Evolutionary conservation across 352 stramenopile species (phyloP), one percentile per base, ranked within the genome.

Genomic region (Ochromonadaceae sp.): DNA sequence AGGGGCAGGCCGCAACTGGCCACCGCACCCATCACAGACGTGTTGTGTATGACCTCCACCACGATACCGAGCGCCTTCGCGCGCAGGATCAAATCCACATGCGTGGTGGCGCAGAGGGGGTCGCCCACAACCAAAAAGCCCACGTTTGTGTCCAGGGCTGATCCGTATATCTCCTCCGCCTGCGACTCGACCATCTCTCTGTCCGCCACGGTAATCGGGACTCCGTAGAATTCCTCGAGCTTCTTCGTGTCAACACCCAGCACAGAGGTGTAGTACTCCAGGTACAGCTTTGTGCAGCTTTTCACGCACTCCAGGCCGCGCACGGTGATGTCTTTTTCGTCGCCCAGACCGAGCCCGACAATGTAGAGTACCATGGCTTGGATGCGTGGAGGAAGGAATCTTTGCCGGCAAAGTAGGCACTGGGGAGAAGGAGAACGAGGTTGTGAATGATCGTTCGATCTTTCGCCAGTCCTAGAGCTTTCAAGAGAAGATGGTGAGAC

Each of bases 271-370:
- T 99, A 99, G 65, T 92, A 84, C 79, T 99, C 92, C 41, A 98
- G 75, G 70, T 95, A 97, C 15, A 99, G 79, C 57, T 90, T 87
- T 65, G 91, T 81, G 65, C 82, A 90, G 65, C 80, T 80, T 77
- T 95, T 89, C 55, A 99, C 87, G 43, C 90, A 82, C 70, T 96
- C 91, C 17, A 97, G 74, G 0, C 92, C 92, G 58, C 90, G 82
- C 59, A 98, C 78, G 17, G 92, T 98, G 55, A 99, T 95, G 76
- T 99, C 93, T 69, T 96, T 93, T 76, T 98, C 90, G 77, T 98
- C 89, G 58, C 91, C 86, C 28, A 99, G 80, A 31, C 93, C 93
- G 22, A 99, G 70, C 17, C 93, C 93, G 59, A 99, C 88, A 38
- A 99, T 84, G 72, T 95, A 98, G 0, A 98, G 80, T 55, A 97